These are phyloP conservation scores for Nematocida minor DNA, from an alignment of 371 early-diverging fungal species.

Conservation along the genomic window DNA sequence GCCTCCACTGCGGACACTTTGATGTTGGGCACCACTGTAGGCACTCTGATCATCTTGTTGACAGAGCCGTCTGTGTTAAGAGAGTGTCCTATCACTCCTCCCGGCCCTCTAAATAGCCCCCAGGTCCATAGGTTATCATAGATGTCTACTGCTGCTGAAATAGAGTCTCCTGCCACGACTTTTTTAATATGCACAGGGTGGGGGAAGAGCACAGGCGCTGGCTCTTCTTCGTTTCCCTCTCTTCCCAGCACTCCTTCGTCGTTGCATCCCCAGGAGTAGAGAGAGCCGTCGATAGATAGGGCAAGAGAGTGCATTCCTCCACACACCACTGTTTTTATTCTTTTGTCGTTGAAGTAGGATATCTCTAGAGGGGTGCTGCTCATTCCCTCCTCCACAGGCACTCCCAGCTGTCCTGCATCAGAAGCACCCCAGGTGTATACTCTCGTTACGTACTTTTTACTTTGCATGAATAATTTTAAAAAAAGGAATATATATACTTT, in stretches of 20 bases:
- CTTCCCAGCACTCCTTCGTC: constrained; percentile 88
- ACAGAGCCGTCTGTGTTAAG: constrained; percentile 60
- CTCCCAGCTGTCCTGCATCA: constrained; percentile 87
- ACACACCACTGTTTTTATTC: constrained; percentile 66
- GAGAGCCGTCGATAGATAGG: constrained; percentile 67
- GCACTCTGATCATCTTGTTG: constrained; percentile 67
- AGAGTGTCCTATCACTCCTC: constrained; percentile 68
- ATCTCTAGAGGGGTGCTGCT: constrained; percentile 71
- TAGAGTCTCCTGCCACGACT: constrained; percentile 77
- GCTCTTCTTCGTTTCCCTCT: constrained; percentile 68
- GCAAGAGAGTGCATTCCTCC: constrained; percentile 69
- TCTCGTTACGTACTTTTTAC: constrained; percentile 25
- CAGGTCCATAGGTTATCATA: constrained; percentile 78
- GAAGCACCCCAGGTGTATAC: constrained; percentile 85
- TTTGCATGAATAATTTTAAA: neutral
- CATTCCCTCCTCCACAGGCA: constrained; percentile 73
- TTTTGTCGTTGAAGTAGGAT: constrained; percentile 67
- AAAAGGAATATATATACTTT: neutral
- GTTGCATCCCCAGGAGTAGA: constrained; percentile 89
- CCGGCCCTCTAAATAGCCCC: constrained; percentile 78
- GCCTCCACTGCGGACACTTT: constrained; percentile 71
- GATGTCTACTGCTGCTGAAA: constrained; percentile 76
- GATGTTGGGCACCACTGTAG: constrained; percentile 67
- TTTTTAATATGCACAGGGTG: constrained; percentile 70
- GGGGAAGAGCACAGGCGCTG: constrained; percentile 40